phyloP scores from a whole-genome alignment of 495 filamentous ascomycete species.

The Lentithecium fluviatile region DNA sequence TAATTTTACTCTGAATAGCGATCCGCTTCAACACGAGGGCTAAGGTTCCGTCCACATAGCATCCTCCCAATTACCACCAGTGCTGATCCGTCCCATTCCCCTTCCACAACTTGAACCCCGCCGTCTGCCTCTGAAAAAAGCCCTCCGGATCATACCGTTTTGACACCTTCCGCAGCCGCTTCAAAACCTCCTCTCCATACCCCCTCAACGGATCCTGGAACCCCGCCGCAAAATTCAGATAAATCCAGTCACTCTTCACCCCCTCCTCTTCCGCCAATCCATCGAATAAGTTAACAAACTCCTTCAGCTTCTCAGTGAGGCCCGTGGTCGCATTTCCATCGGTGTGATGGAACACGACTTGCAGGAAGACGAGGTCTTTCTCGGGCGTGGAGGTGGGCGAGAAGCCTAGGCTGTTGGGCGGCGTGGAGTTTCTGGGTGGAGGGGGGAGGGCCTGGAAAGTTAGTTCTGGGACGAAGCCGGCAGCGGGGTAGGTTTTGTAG shows the following conservation, averaged over 20 bases:
- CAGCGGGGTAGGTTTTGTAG: slow-evolving; percentile 1
- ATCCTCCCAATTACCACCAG: no score
- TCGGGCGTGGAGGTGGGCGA: not conserved
- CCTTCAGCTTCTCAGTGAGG: slow-evolving; percentile 35
- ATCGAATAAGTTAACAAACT: slow-evolving; percentile 25
- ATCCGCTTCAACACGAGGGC: no score
- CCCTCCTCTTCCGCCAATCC: slow-evolving; percentile 15
- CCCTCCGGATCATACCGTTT: slow-evolving; percentile 41
- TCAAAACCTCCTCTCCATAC: slow-evolving; percentile 27
- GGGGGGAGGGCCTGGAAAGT: slow-evolving; percentile 18
- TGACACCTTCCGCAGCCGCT: slow-evolving; percentile 23
- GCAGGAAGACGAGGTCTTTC: slow-evolving; percentile 23
- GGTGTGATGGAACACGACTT: slow-evolving; percentile 8
- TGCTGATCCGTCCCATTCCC: not conserved
- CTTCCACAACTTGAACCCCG: slow-evolving; percentile 41
- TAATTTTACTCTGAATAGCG: no score
- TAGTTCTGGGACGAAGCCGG: not conserved
- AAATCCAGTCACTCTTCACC: slow-evolving; percentile 51
- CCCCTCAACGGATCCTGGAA: slow-evolving; percentile 44
- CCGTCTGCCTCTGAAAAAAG: slow-evolving; percentile 40
- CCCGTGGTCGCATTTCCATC: not conserved
- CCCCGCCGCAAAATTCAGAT: slow-evolving; percentile 50
- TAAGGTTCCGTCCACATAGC: no score
- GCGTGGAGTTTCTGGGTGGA: not conserved
- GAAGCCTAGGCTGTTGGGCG: slow-evolving; percentile 15